phyloP scores from a whole-genome alignment of 2,329 filamentous ascomycete genomes.

The Penicillium crustosum region DNA sequence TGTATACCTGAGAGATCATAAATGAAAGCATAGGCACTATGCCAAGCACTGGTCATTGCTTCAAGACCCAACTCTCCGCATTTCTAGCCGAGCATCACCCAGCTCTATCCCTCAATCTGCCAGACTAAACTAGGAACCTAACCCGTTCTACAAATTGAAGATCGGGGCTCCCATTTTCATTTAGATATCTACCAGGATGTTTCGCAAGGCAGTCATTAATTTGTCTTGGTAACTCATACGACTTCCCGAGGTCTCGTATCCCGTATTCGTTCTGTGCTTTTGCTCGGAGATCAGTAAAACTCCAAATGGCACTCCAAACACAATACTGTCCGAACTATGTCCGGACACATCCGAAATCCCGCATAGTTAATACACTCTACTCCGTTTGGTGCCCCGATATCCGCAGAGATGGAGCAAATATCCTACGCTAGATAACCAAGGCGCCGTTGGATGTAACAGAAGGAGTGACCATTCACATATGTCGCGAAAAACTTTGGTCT shows the following conservation, averaged over 20 bases:
- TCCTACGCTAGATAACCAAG: neutral
- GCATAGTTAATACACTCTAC: neutral
- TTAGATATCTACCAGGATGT: neutral
- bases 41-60: neutral
- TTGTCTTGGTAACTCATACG: neutral
- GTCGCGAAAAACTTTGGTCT: neutral
- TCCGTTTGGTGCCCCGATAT: neutral
- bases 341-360: neutral
- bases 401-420: neutral
- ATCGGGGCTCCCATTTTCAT: neutral
- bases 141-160: neutral
- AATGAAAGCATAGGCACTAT: neutral
- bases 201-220: neutral
- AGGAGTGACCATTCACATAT: neutral
- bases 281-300: neutral
- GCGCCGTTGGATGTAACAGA: constrained; percentile 1
- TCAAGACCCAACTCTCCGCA: neutral
- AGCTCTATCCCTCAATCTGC: neutral
- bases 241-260: neutral
- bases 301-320: neutral
- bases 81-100: neutral
- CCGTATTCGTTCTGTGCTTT: neutral
- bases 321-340: too few relatives aligned
- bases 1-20: neutral
- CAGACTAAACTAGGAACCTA: neutral